These are phyloP conservation scores for Rhamnella rubrinervis DNA, from an alignment of 331 rosid species.

Conservation along the genomic window DNA sequence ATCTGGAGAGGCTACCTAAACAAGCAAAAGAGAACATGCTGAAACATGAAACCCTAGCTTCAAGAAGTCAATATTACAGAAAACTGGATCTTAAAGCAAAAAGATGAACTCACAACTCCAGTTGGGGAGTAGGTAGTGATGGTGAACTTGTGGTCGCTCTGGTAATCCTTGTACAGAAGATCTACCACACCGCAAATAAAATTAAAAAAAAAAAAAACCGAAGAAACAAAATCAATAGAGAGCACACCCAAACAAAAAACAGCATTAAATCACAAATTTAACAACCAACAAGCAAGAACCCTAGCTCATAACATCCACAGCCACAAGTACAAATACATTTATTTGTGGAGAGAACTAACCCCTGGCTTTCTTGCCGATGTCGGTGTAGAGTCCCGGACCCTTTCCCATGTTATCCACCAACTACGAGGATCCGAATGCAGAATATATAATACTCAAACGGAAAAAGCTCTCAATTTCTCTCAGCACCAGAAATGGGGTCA, in stretches of 20 bases:
- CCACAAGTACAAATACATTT: background rate
- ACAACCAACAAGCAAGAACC: background rate
- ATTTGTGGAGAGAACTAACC: slow-evolving; percentile 36
- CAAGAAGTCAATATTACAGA: background rate
- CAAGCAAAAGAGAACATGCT: background rate
- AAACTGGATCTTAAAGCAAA: background rate
- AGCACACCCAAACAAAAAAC: background rate
- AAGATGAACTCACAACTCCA: slow-evolving; percentile 63
- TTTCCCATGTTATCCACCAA: slow-evolving; percentile 49
- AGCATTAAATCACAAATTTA: background rate
- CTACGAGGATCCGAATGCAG: slow-evolving; percentile 31
- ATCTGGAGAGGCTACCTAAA: background rate
- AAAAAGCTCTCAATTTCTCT: background rate
- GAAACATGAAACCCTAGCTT: background rate
- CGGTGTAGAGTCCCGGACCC: slow-evolving; percentile 95
- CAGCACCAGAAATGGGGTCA: background rate
- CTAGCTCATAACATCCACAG: background rate
- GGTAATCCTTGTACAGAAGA: slow-evolving; percentile 85
- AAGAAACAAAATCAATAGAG: background rate
- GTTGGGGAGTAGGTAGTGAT: slow-evolving; percentile 85
- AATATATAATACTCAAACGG: no score
- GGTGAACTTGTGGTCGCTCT: slow-evolving; percentile 89
- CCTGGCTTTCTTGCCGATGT: slow-evolving; percentile 87
- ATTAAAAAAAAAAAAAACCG: slow-evolving; percentile 10
- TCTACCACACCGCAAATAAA: slow-evolving; percentile 35